Evolutionary conservation across 768 basidiomycete species (phyloP).

Genomic region (Podaxis sp.): DNA sequence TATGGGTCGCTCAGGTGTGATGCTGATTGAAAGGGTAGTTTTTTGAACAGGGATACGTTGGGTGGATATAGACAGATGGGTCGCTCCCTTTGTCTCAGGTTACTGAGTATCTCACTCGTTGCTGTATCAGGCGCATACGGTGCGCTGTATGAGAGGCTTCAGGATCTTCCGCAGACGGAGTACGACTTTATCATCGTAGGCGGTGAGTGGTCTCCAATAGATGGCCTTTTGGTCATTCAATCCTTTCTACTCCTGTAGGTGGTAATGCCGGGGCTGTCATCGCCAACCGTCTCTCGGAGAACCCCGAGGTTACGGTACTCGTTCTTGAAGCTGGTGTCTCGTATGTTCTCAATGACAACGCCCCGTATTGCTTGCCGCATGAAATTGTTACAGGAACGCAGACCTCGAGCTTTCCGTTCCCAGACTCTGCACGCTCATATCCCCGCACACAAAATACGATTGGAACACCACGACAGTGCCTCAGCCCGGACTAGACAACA

Average conservation of each 20-base stretch:
- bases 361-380: neutral
- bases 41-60: neutral
- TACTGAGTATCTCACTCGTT: neutral
- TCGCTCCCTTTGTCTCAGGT: neutral
- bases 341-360: slow-evolving; percentile 12
- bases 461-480: slow-evolving; percentile 32
- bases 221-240: neutral
- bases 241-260: slow-evolving; percentile 12
- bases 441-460: slow-evolving; percentile 19
- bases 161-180: slow-evolving; percentile 4
- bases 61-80: neutral
- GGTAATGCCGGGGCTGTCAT: slow-evolving; percentile 33
- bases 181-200: slow-evolving; percentile 32
- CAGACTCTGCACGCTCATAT: slow-evolving; percentile 3
- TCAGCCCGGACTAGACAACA: slow-evolving; percentile 22
- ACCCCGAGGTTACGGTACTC: slow-evolving; percentile 29
- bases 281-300: slow-evolving; percentile 33
- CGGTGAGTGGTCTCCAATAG: slow-evolving; percentile 16
- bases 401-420: neutral
- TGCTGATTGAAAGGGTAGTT: neutral
- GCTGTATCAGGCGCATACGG: neutral
- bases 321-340: slow-evolving; percentile 31
- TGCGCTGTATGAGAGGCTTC: slow-evolving; percentile 7
- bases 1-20: neutral
- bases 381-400: neutral